These are phyloP conservation scores for Mortierella sp. DNA, from an alignment of 371 early-diverging fungal species.

Conservation along the genomic window DNA sequence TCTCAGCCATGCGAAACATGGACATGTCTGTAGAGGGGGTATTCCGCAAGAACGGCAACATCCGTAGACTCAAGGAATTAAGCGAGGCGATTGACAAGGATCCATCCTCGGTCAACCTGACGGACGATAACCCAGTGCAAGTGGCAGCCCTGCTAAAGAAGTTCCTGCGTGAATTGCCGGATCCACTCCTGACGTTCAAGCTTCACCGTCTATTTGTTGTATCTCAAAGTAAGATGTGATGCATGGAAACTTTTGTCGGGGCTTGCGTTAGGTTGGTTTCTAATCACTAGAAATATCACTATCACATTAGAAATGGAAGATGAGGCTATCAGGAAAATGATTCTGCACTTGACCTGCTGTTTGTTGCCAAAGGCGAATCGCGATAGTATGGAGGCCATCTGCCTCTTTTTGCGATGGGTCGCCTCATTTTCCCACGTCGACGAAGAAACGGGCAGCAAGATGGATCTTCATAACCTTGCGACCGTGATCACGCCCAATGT, in stretches of 20 bases:
- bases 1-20: conserved; percentile 81
- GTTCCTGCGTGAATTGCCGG: conserved; percentile 94
- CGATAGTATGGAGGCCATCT: conserved; percentile 89
- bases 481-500: conserved; percentile 95
- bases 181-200: conserved; percentile 91
- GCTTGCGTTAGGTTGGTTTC: too few species aligned
- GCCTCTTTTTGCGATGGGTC: conserved; percentile 87
- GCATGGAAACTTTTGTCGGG: too few species aligned
- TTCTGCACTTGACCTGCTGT: conserved; percentile 83
- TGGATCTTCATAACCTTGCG: conserved; percentile 92
- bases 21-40: conserved; percentile 94
- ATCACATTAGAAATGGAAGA: conserved; percentile 68
- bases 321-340: conserved; percentile 59
- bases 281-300: too few species aligned
- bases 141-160: conserved; percentile 94
- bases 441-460: conserved; percentile 83
- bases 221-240: conserved; percentile 83
- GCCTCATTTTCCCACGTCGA: conserved; percentile 72
- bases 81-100: conserved; percentile 81
- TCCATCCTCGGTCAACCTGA: conserved; percentile 72
- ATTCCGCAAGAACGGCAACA: conserved; percentile 98
- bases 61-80: conserved; percentile 83
- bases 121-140: conserved; percentile 86
- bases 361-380: conserved; percentile 92
- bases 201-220: conserved; percentile 84